Base-by-base conservation (phyloP, 1,139 yeast genomes). In the Debaryomyces singareniensis region DNA sequence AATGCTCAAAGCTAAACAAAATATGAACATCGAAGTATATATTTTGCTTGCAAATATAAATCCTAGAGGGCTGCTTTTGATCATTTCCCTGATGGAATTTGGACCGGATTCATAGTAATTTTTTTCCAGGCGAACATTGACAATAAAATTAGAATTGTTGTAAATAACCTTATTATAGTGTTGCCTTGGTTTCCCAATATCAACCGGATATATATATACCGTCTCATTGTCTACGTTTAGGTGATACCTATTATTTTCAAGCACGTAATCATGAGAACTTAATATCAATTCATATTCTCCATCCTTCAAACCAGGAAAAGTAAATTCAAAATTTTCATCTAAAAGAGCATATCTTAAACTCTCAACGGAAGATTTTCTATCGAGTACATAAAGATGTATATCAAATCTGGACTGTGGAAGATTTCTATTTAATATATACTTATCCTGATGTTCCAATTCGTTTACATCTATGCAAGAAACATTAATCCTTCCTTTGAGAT, bases 21-120 rank as follows among this genome's bases (percentile, higher is more conserved):
- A 38, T 3, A 41, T 32, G 33, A 66, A 65, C 25, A 64, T 36
- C 6, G 55, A 39, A 5, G 71, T 62, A 40, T 61, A 65, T n/a
- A 49, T 30, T 22, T 42, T 51, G 43, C 56, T 66, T 34, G 48
- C 51, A 44, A 67, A 64, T 15, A 67, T 61, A 36, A 61, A 54
- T 10, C 72, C 73, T 27, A 67, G 50, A 3, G 73, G 73, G 47
- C 71, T 59, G 32, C 52, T 51, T 53, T 57, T 37, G 3, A 66
- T 29, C 57, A 66, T 53, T 28, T 56, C 62, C 7, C 33, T 30
- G 12, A 65, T 28, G 4, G 63, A 50, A n/a, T 61, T 57, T 35
- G 44, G 55, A 5, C 60, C 44, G n/a, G 36, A 37, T 37, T 61
- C 67, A 38, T 65, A 67, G 42, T 56, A 66, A 32, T 55, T 50